Conservation (phyloP, 2,329 filamentous ascomycete species). For the Xylariaceae sp. region DNA sequence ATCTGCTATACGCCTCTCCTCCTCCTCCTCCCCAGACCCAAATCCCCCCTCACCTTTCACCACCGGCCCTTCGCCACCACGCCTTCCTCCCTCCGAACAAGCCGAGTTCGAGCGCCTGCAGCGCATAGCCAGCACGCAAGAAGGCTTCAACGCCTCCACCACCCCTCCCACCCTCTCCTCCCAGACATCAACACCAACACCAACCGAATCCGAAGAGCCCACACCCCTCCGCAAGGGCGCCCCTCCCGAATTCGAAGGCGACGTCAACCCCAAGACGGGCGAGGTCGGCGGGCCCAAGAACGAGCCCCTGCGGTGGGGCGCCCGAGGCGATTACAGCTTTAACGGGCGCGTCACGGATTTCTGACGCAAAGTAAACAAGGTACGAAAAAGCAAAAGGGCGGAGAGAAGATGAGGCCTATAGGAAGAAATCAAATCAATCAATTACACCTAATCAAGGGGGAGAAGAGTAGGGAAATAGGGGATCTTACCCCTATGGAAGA, state of each 20-base stretch:
- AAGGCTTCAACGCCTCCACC: constrained; percentile 30
- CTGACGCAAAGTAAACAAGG: constrained; percentile 26
- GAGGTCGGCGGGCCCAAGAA: constrained; percentile 97
- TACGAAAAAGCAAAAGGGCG: background rate
- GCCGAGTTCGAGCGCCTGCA: constrained; percentile 67
- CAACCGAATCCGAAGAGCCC: background rate
- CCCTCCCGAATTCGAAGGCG: constrained; percentile 86
- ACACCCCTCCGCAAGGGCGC: constrained; percentile 55
- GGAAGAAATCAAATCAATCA: background rate
- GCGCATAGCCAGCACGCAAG: constrained; percentile 43
- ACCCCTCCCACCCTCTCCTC: constrained; percentile 24
- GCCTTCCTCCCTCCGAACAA: constrained; percentile 63
- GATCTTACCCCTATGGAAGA: too few relatives aligned
- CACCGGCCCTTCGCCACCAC: constrained; percentile 66
- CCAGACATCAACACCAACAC: background rate
- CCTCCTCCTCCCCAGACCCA: background rate
- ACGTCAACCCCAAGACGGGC: constrained; percentile 86
- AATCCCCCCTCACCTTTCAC: constrained; percentile 33
- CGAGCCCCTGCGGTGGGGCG: constrained; percentile 85
- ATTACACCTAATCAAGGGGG: background rate
- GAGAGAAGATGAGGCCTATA: background rate
- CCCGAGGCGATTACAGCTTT: constrained; percentile 76
- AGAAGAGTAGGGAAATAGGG: too few relatives aligned
- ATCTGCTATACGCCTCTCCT: background rate
- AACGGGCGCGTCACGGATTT: constrained; percentile 96